Percentiles rank a stretch among this genome's conserved stretches.
These are phyloP conservation scores for Ogataea dorogensis DNA, from an alignment of 805 yeast species.

Conservation along the genomic window DNA sequence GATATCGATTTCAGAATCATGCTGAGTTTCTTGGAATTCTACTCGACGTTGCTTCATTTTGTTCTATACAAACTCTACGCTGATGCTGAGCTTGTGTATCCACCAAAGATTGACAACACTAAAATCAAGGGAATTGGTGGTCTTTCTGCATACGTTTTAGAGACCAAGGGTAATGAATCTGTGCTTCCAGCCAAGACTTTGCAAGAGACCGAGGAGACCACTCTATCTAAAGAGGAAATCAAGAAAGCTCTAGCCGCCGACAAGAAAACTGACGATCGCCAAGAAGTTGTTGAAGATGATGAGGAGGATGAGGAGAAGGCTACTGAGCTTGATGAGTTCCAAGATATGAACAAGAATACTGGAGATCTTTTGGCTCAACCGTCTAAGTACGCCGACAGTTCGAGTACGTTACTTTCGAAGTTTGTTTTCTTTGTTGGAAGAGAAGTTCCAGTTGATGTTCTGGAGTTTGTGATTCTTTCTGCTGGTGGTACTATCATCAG, in stretches of 20 bases:
- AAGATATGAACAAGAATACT: slow-evolving; percentile 55
- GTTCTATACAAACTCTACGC: slow-evolving; percentile 81
- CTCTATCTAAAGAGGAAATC: slow-evolving; percentile 42
- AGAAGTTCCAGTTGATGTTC: slow-evolving; percentile 89
- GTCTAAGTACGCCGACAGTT: slow-evolving; percentile 51
- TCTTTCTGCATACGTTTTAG: slow-evolving; percentile 75
- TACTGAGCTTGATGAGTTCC: slow-evolving; percentile 68
- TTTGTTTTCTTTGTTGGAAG: slow-evolving; percentile 88
- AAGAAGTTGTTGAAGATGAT: slow-evolving; percentile 38
- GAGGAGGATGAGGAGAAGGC: slow-evolving; percentile 44
- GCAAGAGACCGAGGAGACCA: slow-evolving; percentile 34
- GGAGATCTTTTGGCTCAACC: slow-evolving; percentile 81
- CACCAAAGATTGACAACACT: slow-evolving; percentile 75
- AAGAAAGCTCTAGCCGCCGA: slow-evolving; percentile 57
- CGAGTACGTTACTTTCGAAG: slow-evolving; percentile 65
- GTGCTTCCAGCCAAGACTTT: slow-evolving; percentile 37
- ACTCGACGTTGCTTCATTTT: slow-evolving; percentile 87
- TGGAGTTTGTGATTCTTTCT: slow-evolving; percentile 83
- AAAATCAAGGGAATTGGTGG: slow-evolving; percentile 89
- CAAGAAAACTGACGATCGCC: slow-evolving; percentile 36
- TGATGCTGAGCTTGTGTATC: slow-evolving; percentile 83
- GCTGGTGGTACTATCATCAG: slow-evolving; percentile 84
- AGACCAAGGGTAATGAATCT: slow-evolving; percentile 41
- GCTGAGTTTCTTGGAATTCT: slow-evolving; percentile 95
- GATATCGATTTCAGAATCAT: slow-evolving; percentile 96